These are phyloP conservation scores for Candida sanyaensis DNA, from an alignment of 1,139 yeast genomes.

Conservation along the genomic window DNA sequence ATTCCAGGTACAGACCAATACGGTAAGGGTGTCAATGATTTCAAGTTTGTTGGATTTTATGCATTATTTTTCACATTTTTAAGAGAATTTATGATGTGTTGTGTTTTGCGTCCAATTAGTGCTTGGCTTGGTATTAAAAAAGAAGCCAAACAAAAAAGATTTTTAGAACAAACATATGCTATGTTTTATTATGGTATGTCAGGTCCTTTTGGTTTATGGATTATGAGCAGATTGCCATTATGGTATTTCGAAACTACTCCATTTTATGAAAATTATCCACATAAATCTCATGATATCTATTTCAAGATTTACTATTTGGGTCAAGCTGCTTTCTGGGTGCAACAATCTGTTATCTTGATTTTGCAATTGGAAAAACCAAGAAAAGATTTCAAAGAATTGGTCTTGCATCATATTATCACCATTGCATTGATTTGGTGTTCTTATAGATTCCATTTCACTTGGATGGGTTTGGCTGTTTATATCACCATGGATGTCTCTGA, in stretches of 20 bases:
- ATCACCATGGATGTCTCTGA: constrained; percentile 97
- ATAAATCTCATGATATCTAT: constrained; percentile 65
- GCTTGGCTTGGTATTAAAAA: constrained; percentile 51
- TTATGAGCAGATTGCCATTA: constrained; percentile 79
- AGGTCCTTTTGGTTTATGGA: constrained; percentile 87
- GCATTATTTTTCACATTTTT: constrained; percentile 86
- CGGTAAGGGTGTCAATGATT: constrained; percentile 86
- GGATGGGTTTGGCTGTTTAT: constrained; percentile 91
- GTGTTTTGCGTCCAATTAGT: constrained; percentile 75
- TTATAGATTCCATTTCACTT: constrained; percentile 94
- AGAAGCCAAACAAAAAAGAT: constrained; percentile 69
- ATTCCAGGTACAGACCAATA: constrained; percentile 60
- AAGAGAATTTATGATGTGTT: constrained; percentile 90
- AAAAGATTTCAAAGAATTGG: constrained; percentile 87
- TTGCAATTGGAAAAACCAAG: constrained; percentile 93
- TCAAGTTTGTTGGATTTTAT: constrained; percentile 75
- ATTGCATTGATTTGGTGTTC: constrained; percentile 85
- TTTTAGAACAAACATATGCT: constrained; percentile 91
- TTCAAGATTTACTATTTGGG: constrained; percentile 84
- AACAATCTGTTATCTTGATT: constrained; percentile 80
- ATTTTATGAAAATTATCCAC: constrained; percentile 83
- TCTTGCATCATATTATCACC: constrained; percentile 91
- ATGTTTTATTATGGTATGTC: constrained; percentile 76
- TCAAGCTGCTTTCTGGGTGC: constrained; percentile 98
- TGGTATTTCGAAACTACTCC: constrained; percentile 89